phyloP scores from a whole-genome alignment of 176 grass and related monocot genomes.

The Chrysopogon serrulatus region DNA sequence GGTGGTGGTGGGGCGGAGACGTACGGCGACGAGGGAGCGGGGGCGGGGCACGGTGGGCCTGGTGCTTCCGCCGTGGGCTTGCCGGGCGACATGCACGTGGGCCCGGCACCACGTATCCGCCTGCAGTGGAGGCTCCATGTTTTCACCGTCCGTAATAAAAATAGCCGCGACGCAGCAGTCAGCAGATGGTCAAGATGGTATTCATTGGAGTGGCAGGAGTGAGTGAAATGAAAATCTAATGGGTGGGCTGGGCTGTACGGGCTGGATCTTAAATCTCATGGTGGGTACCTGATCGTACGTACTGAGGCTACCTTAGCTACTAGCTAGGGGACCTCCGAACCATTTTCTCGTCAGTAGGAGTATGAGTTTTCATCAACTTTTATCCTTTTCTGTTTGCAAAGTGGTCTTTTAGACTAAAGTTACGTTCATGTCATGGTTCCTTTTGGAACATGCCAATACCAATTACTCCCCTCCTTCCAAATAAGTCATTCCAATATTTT shows the following conservation, averaged over 20 bases:
- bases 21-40: conserved; percentile 7
- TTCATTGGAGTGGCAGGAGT: no score
- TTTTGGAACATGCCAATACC: not conserved
- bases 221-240: no score
- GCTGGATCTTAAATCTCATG: no score
- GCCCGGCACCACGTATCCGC: not conserved
- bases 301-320: no score
- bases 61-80: conserved; percentile 45
- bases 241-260: no score
- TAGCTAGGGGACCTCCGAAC: not conserved
- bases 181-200: no score
- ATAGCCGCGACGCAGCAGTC: no score
- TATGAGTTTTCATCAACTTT: not conserved
- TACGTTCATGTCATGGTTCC: not conserved
- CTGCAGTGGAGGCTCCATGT: not conserved
- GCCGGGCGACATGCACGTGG: conserved; percentile 16
- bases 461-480: no score
- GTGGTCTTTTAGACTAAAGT: not conserved
- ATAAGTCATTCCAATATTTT: no score
- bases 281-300: no score
- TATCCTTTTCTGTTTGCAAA: not conserved
- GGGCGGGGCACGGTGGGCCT: not conserved
- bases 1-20: not conserved
- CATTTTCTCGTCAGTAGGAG: no score
- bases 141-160: conserved; percentile 10